Conservation (phyloP, 495 filamentous ascomycete genomes). For the Penicillium subrubescens region DNA sequence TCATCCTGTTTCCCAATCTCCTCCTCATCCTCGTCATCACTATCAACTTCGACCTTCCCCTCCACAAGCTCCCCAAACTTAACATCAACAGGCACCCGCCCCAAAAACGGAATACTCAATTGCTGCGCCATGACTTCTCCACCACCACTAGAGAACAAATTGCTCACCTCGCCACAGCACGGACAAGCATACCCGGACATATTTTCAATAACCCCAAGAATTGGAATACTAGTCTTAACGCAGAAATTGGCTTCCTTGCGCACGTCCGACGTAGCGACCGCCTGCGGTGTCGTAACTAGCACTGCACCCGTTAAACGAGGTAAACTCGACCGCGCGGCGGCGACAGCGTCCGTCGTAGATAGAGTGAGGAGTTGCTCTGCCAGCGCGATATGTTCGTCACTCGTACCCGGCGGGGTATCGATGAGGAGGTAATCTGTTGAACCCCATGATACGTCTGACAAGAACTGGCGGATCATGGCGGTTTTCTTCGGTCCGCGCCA, state of each 20-base stretch:
- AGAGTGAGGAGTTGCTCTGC: constrained; percentile 76
- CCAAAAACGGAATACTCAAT: constrained; percentile 80
- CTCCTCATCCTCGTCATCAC: constrained; percentile 41
- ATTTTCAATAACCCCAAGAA: constrained; percentile 93
- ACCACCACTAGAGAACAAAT: constrained; percentile 88
- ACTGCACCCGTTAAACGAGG: constrained; percentile 77
- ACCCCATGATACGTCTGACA: constrained; percentile 91
- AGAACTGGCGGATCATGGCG: constrained; percentile 96
- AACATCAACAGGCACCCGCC: constrained; percentile 85
- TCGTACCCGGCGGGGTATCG: constrained; percentile 95
- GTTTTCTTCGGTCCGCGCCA: constrained; percentile 99
- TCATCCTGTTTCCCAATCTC: constrained; percentile 40
- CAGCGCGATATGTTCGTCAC: constrained; percentile 95
- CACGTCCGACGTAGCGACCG: constrained; percentile 89
- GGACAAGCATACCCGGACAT: constrained; percentile 98
- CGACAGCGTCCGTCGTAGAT: constrained; percentile 36
- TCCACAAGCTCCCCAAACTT: constrained; percentile 67
- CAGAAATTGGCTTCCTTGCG: constrained; percentile 97
- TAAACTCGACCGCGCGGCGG: constrained; percentile 19
- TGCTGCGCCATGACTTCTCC: constrained; percentile 88
- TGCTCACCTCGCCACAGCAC: constrained; percentile 89
- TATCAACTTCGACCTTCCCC: constrained; percentile 50
- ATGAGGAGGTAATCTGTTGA: constrained; percentile 85
- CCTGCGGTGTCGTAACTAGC: constrained; percentile 94
- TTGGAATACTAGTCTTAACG: constrained; percentile 75